Conservation (phyloP, 352 stramenopile species). For the Phytophthora kernoviae region DNA sequence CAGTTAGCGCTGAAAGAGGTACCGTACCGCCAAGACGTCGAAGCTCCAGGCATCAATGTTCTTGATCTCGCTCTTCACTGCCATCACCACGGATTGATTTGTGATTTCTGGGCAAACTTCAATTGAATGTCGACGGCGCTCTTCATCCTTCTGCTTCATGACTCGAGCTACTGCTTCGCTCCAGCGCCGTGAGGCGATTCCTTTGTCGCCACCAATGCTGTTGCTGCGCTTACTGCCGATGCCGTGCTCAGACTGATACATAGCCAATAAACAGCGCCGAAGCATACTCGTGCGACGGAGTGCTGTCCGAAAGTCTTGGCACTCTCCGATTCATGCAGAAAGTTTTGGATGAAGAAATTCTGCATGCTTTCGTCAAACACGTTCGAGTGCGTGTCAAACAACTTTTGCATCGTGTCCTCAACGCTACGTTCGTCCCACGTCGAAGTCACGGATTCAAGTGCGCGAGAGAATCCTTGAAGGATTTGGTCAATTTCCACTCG, state of each 20-base stretch:
- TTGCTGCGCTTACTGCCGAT: constrained; percentile 27
- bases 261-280: constrained; percentile 69
- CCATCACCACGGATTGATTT: constrained; percentile 45
- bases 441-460: constrained; percentile 49
- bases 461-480: constrained; percentile 59
- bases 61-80: constrained; percentile 57
- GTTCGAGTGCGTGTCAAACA: constrained; percentile 79
- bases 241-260: constrained; percentile 54
- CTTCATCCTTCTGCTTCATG: constrained; percentile 44
- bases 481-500: constrained; percentile 66
- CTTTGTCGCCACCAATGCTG: constrained; percentile 18
- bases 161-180: constrained; percentile 36
- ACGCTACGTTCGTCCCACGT: constrained; percentile 49
- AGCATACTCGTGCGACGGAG: constrained; percentile 77
- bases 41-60: constrained; percentile 74
- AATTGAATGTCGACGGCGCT: constrained; percentile 40
- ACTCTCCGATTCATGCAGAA: constrained; percentile 77
- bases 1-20: not conserved
- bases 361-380: constrained; percentile 88
- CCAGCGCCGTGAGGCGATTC: constrained; percentile 42
- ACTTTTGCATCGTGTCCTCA: constrained; percentile 70
- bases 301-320: constrained; percentile 71
- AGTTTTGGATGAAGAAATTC: constrained; percentile 89
- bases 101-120: constrained; percentile 65
- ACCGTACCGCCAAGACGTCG: constrained; percentile 62